Percentiles rank a stretch among this genome's conserved stretches.
Evolutionary conservation across 768 basidiomycete species (phyloP).

Genomic region (Podaxis carcinomalis): DNA sequence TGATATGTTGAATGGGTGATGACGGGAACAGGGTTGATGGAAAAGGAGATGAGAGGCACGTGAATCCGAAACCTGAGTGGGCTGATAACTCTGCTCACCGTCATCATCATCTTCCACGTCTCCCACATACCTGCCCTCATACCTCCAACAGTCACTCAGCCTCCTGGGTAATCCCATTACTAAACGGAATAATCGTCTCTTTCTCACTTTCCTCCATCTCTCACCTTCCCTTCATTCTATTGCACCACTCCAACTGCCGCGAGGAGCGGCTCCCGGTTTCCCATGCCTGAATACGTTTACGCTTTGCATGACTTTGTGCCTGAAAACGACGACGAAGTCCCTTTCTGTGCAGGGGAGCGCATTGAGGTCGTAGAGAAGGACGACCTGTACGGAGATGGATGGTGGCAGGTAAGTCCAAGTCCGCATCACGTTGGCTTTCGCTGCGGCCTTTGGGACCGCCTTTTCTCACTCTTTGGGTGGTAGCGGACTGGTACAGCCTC

Average conservation of each 20-base stretch:
- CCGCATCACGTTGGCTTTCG: background rate
- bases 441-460: background rate
- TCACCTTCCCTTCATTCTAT: background rate
- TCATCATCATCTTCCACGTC: background rate
- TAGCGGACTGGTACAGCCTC: no score
- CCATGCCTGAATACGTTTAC: constrained; percentile 84
- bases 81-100: background rate
- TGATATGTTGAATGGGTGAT: background rate
- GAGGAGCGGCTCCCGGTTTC: background rate
- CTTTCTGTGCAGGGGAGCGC: constrained; percentile 79
- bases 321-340: constrained; percentile 91
- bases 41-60: constrained; percentile 4
- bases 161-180: background rate
- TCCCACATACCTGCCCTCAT: background rate
- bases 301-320: constrained; percentile 86
- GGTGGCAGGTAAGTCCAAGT: constrained; percentile 67
- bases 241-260: background rate
- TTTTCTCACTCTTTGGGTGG: no score
- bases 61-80: constrained; percentile 7
- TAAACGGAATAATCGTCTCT: background rate
- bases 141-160: no score
- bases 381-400: constrained; percentile 89
- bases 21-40: background rate
- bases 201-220: background rate
- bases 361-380: constrained; percentile 93